Evolutionary conservation across 805 yeast genomes (phyloP).

Genomic region (Candida odintsovae): DNA sequence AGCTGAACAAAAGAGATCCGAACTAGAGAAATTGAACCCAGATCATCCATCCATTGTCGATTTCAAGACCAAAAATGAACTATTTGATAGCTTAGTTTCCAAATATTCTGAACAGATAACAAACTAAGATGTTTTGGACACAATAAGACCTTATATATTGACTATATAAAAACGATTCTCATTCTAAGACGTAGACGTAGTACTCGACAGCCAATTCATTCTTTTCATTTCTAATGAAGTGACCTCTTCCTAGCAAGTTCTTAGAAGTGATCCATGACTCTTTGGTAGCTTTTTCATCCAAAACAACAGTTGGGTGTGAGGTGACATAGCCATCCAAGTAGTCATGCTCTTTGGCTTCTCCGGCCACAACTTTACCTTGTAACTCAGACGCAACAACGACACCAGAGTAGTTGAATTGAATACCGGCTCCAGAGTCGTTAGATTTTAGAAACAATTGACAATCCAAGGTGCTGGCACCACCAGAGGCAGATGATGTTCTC

Average conservation of each 20-base stretch:
- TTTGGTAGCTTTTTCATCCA: constrained; percentile 37
- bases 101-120: constrained; percentile 38
- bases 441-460: constrained; percentile 45
- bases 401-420: constrained; percentile 43
- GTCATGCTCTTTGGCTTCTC: constrained; percentile 26
- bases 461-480: constrained; percentile 34
- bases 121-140: neutral
- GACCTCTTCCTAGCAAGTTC: constrained; percentile 53
- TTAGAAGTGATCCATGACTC: constrained; percentile 47
- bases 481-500: constrained; percentile 25
- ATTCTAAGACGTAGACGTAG: constrained; percentile 30
- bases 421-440: constrained; percentile 34
- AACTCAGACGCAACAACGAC: constrained; percentile 34
- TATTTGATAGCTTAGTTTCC: constrained; percentile 65
- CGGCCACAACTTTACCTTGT: constrained; percentile 31
- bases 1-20: constrained; percentile 35
- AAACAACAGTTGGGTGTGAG: constrained; percentile 37
- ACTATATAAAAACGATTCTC: neutral
- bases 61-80: constrained; percentile 49
- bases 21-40: constrained; percentile 43
- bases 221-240: constrained; percentile 43
- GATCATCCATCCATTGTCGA: constrained; percentile 55
- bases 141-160: neutral
- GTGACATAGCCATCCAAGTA: constrained; percentile 46
- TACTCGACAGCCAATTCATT: constrained; percentile 51